Conservation (phyloP, 73 alveolate genomes). For the Paramecium biaurelia region DNA sequence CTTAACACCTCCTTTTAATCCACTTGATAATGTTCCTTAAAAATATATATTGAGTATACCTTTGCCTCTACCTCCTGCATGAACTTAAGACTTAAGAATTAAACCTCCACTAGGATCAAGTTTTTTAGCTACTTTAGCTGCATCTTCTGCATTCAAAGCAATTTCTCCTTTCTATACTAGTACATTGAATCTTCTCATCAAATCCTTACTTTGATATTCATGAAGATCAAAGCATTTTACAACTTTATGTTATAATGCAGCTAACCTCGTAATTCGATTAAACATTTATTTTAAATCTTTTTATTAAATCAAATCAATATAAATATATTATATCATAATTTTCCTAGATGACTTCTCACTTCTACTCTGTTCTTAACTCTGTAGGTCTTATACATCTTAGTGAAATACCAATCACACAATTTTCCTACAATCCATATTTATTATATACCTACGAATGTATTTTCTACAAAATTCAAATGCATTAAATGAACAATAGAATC, state of each 20-base stretch:
- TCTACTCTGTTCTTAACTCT: background rate
- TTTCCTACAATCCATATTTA: background rate
- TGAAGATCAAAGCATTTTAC: conserved; percentile 72
- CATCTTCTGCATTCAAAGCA: conserved; percentile 70
- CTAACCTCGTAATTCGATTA: conserved; percentile 29
- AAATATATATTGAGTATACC: conserved; percentile 5
- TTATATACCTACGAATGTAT: background rate
- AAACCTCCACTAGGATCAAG: conserved; percentile 67
- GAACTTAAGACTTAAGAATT: conserved; percentile 75
- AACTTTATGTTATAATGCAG: conserved; percentile 41
- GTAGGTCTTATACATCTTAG: background rate
- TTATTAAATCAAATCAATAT: background rate
- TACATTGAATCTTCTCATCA: conserved; percentile 74
- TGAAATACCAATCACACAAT: background rate
- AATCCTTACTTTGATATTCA: conserved; percentile 74
- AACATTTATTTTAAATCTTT: background rate
- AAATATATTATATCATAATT: background rate
- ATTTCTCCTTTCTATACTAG: conserved; percentile 78
- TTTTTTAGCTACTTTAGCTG: conserved; percentile 54
- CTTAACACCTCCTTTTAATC: conserved; percentile 87
- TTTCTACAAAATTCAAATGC: background rate
- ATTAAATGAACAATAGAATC: background rate
- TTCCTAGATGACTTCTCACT: background rate
- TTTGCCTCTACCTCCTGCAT: conserved; percentile 84
- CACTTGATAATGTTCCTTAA: conserved; percentile 66